A percentile compares a stretch with the other conserved stretches of the same genome.
Evolutionary conservation across 805 yeast species (phyloP).

Genomic region (Teunomyces atbi): DNA sequence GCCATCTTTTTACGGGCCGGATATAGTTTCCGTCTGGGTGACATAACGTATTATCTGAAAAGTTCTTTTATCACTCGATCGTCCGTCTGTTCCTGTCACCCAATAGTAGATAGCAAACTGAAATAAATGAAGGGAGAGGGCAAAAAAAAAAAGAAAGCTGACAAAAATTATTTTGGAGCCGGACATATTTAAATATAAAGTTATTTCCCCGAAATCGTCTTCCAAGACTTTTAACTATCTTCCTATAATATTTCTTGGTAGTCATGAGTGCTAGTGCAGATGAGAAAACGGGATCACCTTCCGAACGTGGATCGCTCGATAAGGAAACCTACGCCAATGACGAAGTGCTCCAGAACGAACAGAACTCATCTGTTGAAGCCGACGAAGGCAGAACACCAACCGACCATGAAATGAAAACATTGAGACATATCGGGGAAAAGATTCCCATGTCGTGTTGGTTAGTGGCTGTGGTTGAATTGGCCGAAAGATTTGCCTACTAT

Average conservation of each 20-base stretch:
- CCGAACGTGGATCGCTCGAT: neutral
- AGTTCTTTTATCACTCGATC: neutral
- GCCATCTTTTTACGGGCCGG: neutral
- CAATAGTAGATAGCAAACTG: neutral
- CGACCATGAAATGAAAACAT: conserved; percentile 49
- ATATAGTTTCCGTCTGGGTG: neutral
- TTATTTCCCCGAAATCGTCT: neutral
- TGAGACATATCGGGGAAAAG: conserved; percentile 51
- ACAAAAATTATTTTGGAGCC: neutral
- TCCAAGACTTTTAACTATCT: conserved; percentile 1
- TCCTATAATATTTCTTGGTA: neutral
- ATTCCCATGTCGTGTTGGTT: conserved; percentile 59
- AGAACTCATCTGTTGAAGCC: neutral
- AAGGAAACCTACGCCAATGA: neutral
- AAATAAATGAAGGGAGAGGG: too few species aligned
- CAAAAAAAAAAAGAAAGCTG: neutral
- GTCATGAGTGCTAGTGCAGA: neutral
- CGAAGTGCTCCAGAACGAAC: conserved; percentile 1
- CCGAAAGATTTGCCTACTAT: conserved; percentile 80
- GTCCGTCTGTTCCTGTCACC: neutral
- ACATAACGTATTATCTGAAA: neutral
- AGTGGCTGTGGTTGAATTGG: conserved; percentile 69
- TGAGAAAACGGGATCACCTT: neutral
- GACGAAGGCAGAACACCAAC: conserved; percentile 49
- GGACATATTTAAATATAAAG: neutral